Evolutionary conservation across 805 yeast species (phyloP).

Genomic region (Sungouiozyma ichnusensis): DNA sequence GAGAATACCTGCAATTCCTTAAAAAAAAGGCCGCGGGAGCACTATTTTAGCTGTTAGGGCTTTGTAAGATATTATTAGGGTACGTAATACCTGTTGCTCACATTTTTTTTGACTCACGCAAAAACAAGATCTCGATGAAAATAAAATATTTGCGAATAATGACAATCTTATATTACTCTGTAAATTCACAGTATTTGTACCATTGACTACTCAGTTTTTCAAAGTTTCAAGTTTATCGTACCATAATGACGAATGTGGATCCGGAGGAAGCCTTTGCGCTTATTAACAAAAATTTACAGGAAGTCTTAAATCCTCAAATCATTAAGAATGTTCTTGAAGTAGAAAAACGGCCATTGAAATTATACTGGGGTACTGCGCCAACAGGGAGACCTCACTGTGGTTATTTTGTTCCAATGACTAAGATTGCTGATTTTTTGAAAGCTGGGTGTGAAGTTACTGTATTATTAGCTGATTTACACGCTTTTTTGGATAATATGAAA

Average conservation of each 20-base stretch:
- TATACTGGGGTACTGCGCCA: constrained; percentile 99
- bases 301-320: constrained; percentile 79
- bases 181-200: too few species aligned
- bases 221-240: too few species aligned
- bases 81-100: neutral
- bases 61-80: neutral
- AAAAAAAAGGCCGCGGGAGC: too few species aligned
- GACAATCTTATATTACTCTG: too few species aligned
- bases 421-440: constrained; percentile 83
- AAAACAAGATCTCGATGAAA: too few species aligned
- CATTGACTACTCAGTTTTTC: too few species aligned
- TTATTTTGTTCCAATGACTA: constrained; percentile 95
- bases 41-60: too few species aligned
- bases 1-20: too few species aligned
- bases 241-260: constrained; percentile 23
- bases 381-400: constrained; percentile 99
- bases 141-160: too few species aligned
- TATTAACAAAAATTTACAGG: constrained; percentile 83
- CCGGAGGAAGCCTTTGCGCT: constrained; percentile 59
- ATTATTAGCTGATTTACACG: constrained; percentile 89
- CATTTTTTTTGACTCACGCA: too few species aligned
- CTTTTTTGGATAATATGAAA: constrained; percentile 95
- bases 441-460: constrained; percentile 96
- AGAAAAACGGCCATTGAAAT: constrained; percentile 68
- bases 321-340: constrained; percentile 74